Conservation (phyloP, 108 stramenopile genomes). For the Poteriospumella lacustris region DNA sequence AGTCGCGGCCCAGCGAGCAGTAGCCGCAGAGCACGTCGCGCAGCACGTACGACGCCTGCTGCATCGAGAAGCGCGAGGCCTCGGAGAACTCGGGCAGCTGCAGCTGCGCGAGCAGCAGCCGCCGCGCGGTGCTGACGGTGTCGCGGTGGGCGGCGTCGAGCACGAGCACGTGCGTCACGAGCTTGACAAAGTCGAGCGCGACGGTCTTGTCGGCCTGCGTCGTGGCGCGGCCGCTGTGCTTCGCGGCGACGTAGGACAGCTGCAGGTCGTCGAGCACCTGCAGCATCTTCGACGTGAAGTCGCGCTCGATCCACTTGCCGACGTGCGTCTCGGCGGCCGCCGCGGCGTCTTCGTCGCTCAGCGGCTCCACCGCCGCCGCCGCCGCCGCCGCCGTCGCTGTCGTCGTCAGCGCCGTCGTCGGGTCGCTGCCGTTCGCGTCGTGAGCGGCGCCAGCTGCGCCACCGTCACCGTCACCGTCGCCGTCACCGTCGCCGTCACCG, state of each 20-base stretch:
- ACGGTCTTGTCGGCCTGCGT: conserved; percentile 56
- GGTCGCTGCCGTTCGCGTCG: background rate
- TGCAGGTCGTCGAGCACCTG: background rate
- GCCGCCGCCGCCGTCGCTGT: background rate
- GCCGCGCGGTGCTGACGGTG: conserved; percentile 71
- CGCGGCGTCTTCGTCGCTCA: background rate
- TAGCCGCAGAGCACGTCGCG: conserved; percentile 86
- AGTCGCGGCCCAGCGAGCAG: conserved; percentile 67
- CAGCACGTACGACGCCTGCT: conserved; percentile 74
- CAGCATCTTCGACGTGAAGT: background rate
- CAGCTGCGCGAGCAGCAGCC: conserved; percentile 80
- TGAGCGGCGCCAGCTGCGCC: background rate
- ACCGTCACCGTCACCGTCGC: background rate
- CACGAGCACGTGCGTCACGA: conserved; percentile 69
- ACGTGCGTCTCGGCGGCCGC: background rate
- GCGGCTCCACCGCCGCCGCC: background rate
- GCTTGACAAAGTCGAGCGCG: conserved; percentile 91
- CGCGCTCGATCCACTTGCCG: background rate
- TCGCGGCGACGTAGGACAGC: background rate
- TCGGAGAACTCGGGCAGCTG: conserved; percentile 85
- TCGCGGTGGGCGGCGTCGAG: conserved; percentile 73
- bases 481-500: background rate
- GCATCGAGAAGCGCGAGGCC: conserved; percentile 74
- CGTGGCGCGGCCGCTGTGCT: conserved; percentile 69
- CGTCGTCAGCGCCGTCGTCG: background rate